A percentile compares a stretch with the other conserved stretches of the same genome.
Evolutionary conservation across 2,329 filamentous ascomycete genomes (phyloP).

Genomic region (Fusarium pseudoanthophilum): DNA sequence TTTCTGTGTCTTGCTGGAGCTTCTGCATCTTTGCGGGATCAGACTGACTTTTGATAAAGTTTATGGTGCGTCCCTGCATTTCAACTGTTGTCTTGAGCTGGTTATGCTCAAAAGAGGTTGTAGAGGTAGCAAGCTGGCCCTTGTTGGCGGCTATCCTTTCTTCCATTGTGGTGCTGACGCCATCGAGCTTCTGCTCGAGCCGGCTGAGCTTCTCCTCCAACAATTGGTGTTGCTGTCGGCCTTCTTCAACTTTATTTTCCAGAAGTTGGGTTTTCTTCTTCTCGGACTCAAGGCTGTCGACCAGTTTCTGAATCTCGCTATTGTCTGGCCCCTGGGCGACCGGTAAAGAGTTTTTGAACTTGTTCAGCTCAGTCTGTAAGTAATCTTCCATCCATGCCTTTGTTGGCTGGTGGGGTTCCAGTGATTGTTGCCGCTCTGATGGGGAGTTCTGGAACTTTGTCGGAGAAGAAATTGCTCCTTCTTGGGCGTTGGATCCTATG

Average conservation of each 20-base stretch:
- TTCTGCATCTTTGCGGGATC: not conserved
- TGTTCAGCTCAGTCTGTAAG: conserved; percentile 25
- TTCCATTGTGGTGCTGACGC: conserved; percentile 7
- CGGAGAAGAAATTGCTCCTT: not conserved
- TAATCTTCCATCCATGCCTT: conserved; percentile 2
- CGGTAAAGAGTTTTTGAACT: conserved; percentile 16
- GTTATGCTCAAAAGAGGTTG: not conserved
- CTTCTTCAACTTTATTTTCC: conserved; percentile 10
- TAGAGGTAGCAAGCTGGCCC: not conserved
- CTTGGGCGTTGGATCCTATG: not conserved
- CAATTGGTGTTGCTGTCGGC: conserved; percentile 9
- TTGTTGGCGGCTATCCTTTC: not conserved
- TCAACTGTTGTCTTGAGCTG: conserved; percentile 3
- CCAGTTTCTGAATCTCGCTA: conserved; percentile 19
- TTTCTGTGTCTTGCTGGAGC: conserved; percentile 4
- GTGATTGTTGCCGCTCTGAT: not conserved
- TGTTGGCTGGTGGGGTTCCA: conserved; percentile 11
- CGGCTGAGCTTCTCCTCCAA: conserved; percentile 32
- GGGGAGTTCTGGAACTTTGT: not conserved
- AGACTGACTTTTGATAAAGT: conserved; percentile 1
- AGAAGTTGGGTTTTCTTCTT: conserved; percentile 22
- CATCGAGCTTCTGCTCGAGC: conserved; percentile 44
- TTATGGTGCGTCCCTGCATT: conserved; percentile 11
- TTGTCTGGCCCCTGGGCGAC: not conserved
- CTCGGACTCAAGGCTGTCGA: conserved; percentile 24